These are phyloP conservation scores for Dryadomyces quercivorus DNA, from an alignment of 2,329 filamentous ascomycete genomes.

Conservation along the genomic window DNA sequence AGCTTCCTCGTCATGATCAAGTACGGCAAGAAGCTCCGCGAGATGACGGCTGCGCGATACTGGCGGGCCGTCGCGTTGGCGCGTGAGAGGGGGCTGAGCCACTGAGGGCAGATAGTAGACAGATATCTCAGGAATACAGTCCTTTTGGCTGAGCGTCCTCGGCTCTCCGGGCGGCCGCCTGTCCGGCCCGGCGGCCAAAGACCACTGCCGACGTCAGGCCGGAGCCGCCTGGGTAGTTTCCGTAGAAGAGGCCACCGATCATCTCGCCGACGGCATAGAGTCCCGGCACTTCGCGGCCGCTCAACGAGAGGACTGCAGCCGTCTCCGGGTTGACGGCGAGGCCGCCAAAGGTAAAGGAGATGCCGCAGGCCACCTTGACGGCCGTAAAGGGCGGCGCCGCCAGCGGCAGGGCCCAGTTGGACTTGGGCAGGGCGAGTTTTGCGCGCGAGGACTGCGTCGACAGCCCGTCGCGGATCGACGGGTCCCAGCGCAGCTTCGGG, in stretches of 20 bases:
- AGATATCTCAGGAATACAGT: too few relatives aligned
- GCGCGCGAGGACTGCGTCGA: constrained; percentile 41
- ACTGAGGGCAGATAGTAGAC: background rate
- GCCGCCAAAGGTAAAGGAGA: constrained; percentile 60
- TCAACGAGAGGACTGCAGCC: constrained; percentile 36
- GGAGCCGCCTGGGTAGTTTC: constrained; percentile 51
- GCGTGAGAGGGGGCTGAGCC: constrained; percentile 10
- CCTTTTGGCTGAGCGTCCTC: too few relatives aligned
- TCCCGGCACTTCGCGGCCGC: constrained; percentile 34
- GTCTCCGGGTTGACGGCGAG: constrained; percentile 43
- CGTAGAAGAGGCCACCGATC: constrained; percentile 51
- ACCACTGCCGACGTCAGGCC: constrained; percentile 49
- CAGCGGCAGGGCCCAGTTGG: constrained; percentile 53
- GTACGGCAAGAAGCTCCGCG: constrained; percentile 31
- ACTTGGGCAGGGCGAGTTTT: constrained; percentile 39
- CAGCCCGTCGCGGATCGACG: constrained; percentile 46
- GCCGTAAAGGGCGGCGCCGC: constrained; percentile 46
- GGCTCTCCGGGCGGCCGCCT: background rate
- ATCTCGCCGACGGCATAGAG: constrained; percentile 54
- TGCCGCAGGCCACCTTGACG: constrained; percentile 50
- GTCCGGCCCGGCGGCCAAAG: constrained; percentile 29
- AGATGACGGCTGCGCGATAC: constrained; percentile 24
- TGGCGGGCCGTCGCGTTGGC: constrained; percentile 22
- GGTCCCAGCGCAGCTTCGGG: constrained; percentile 38
- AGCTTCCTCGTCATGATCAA: constrained; percentile 32